These are phyloP conservation scores for Acanthamoeba castellanii DNA, from an alignment of 208 protist species.

Conservation along the genomic window DNA sequence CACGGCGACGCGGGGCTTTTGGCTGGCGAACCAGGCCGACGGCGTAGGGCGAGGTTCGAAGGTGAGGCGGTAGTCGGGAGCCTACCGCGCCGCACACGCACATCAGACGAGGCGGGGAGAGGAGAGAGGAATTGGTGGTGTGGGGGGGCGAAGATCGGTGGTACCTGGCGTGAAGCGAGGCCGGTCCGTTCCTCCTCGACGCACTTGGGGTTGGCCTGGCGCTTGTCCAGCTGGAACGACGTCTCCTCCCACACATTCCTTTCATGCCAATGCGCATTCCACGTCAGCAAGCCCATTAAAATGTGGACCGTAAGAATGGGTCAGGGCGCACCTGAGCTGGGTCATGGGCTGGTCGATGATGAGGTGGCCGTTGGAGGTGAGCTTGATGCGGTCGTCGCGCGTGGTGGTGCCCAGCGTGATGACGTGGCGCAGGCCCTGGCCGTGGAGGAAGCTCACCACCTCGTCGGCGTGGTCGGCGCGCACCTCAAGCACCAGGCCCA, in stretches of 20 bases:
- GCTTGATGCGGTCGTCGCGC: neutral
- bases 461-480: constrained; percentile 22
- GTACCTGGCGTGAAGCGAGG: constrained; percentile 63
- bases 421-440: constrained; percentile 61
- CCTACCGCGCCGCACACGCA: neutral
- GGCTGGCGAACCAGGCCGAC: neutral
- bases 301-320: no score
- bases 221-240: constrained; percentile 84
- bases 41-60: constrained; percentile 47
- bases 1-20: constrained; percentile 57
- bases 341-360: constrained; percentile 43
- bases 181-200: constrained; percentile 79
- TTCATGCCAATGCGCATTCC: neutral
- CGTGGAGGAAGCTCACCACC: constrained; percentile 75
- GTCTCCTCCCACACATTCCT: constrained; percentile 87
- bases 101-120: neutral
- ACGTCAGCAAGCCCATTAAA: neutral
- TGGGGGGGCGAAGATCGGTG: neutral
- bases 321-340: neutral
- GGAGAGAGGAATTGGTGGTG: neutral
- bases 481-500: constrained; percentile 88
- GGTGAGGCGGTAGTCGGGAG: neutral
- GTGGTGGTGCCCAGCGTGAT: constrained; percentile 62
- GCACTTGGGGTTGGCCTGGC: constrained; percentile 86
- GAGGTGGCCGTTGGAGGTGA: constrained; percentile 29